These are phyloP conservation scores for Rubia tinctorum DNA, from an alignment of 305 asterid species.

Conservation along the genomic window DNA sequence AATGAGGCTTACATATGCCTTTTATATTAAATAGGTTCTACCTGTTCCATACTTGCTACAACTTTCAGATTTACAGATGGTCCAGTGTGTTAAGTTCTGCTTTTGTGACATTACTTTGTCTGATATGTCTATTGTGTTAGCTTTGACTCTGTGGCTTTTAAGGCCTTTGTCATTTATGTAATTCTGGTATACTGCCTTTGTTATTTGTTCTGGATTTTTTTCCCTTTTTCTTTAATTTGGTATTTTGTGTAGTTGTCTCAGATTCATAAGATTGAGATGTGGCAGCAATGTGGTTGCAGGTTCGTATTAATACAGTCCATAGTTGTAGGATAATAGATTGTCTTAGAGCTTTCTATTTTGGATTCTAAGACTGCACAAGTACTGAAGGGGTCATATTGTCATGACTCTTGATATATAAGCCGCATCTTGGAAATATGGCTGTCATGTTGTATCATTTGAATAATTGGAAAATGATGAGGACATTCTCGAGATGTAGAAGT, in stretches of 20 bases:
- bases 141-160: neutral
- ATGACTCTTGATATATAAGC: neutral
- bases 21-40: neutral
- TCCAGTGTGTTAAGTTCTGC: neutral
- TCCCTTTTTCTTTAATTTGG: neutral
- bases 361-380: neutral
- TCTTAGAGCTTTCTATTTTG: neutral
- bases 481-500: neutral
- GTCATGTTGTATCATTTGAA: neutral
- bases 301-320: conserved; percentile 1
- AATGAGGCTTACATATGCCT: neutral
- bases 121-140: neutral
- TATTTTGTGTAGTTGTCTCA: conserved; percentile 11
- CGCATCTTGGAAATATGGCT: neutral
- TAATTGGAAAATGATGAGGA: neutral
- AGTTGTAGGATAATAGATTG: conserved; percentile 2
- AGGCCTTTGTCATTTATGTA: neutral
- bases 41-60: neutral
- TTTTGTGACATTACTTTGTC: neutral
- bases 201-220: neutral
- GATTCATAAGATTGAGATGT: conserved; percentile 15
- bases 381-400: neutral
- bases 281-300: conserved; percentile 13
- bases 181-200: neutral
- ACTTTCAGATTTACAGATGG: neutral